A percentile compares a stretch with the other conserved stretches of the same genome.
These are phyloP conservation scores for Syncephalastrum racemosum DNA, from an alignment of 371 early-diverging fungal species.

Conservation along the genomic window DNA sequence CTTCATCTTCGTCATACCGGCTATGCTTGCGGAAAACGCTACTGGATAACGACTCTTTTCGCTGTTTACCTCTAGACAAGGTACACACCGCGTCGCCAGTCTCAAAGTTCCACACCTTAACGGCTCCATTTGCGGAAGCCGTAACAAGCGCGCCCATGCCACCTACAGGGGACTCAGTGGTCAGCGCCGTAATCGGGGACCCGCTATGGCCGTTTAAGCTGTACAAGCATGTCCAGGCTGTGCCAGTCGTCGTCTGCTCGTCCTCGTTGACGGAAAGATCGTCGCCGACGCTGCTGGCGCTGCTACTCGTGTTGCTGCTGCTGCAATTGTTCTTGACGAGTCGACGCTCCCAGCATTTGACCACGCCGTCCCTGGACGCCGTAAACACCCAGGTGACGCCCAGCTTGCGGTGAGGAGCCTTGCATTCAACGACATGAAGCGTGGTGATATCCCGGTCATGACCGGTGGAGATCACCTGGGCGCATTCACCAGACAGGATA, in stretches of 20 bases:
- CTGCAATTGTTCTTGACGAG: conserved; percentile 8
- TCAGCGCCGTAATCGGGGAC: conserved; percentile 23
- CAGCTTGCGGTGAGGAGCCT: conserved; percentile 19
- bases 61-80: conserved; percentile 21
- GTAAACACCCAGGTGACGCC: conserved; percentile 32
- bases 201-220: conserved; percentile 22
- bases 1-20: conserved; percentile 6
- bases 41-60: not conserved
- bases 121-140: conserved; percentile 77
- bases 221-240: conserved; percentile 28
- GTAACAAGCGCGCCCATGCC: conserved; percentile 53
- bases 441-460: conserved; percentile 23
- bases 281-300: no score
- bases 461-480: conserved; percentile 25
- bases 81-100: conserved; percentile 54
- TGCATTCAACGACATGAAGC: conserved; percentile 25
- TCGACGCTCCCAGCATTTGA: conserved; percentile 38
- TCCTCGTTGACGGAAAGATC: conserved; percentile 1
- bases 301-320: not conserved
- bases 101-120: conserved; percentile 78
- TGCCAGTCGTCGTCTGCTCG: not conserved
- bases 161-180: conserved; percentile 29
- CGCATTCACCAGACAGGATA: conserved; percentile 31
- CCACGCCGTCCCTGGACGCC: conserved; percentile 34
- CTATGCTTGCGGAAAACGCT: conserved; percentile 24